Evolutionary conservation across 768 basidiomycete species (phyloP).

Genomic region (Podaxis sp.): DNA sequence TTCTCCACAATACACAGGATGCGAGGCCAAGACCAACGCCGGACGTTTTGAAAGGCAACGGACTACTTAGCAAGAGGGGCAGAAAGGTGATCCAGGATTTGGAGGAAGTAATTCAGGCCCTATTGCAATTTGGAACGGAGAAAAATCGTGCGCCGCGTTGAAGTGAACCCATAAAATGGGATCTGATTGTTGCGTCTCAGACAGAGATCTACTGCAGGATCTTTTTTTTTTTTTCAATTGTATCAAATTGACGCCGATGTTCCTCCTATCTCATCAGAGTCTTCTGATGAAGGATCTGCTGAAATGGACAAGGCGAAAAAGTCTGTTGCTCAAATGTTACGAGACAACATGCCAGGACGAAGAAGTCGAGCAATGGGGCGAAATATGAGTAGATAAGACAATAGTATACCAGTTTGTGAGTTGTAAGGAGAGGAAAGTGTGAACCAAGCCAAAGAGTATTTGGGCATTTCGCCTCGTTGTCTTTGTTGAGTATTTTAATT

Average conservation of each 20-base stretch:
- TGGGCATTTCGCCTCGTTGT: too few species aligned
- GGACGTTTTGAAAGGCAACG: constrained; percentile 18
- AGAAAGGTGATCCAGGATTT: constrained; percentile 27
- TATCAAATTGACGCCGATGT: constrained; percentile 21
- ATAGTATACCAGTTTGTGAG: too few species aligned
- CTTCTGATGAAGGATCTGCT: constrained; percentile 21
- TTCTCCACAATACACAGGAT: constrained; percentile 22
- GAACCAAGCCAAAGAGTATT: too few species aligned
- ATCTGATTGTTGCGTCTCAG: constrained; percentile 19
- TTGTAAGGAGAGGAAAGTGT: too few species aligned
- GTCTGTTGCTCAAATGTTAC: too few species aligned
- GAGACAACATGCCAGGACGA: too few species aligned
- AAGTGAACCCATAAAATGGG: background rate
- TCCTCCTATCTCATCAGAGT: constrained; percentile 20
- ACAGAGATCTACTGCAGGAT: constrained; percentile 38
- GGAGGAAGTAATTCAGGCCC: constrained; percentile 30
- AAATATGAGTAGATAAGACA: too few species aligned
- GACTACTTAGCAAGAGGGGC: constrained; percentile 30
- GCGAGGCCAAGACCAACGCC: constrained; percentile 3
- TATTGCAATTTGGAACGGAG: constrained; percentile 34
- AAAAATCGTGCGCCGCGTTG: constrained; percentile 34
- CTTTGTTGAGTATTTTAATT: too few species aligned
- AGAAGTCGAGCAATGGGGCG: too few species aligned
- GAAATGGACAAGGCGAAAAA: constrained; percentile 17
- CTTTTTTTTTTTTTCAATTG: constrained; percentile 31